Conservation (phyloP, 805 yeast species). For the Kuraishia cidri region DNA sequence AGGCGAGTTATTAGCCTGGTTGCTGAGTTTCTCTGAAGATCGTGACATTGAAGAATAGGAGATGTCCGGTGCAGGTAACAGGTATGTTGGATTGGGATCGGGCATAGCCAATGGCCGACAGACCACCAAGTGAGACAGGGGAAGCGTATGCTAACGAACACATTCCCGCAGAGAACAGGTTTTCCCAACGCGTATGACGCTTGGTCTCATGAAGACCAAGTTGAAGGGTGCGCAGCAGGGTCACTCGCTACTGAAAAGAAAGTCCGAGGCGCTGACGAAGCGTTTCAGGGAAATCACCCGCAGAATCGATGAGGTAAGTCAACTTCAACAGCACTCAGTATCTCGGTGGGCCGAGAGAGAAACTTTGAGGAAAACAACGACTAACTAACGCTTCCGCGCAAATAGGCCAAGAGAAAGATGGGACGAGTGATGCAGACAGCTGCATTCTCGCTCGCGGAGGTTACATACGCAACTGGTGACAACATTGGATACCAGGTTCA, state of each 20-base stretch:
- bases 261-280: slow-evolving; percentile 94
- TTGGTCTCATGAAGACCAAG: slow-evolving; percentile 89
- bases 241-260: slow-evolving; percentile 85
- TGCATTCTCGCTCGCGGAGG: slow-evolving; percentile 94
- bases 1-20: too few species aligned
- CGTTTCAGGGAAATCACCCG: slow-evolving; percentile 93
- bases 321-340: too few species aligned
- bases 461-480: slow-evolving; percentile 95
- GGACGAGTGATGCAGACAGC: slow-evolving; percentile 98
- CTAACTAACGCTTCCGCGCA: slow-evolving; percentile 5
- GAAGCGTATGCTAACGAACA: too few species aligned
- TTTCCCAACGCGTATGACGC: slow-evolving; percentile 96
- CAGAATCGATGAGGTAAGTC: slow-evolving; percentile 71
- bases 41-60: too few species aligned
- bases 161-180: slow-evolving; percentile 96
- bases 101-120: too few species aligned
- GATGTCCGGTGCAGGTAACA: too few species aligned
- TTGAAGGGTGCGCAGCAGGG: slow-evolving; percentile 97
- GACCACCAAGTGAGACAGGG: too few species aligned
- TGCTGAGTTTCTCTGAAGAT: too few species aligned
- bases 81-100: too few species aligned
- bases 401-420: slow-evolving; percentile 88
- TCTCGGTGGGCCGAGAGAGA: not conserved
- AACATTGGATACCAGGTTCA: slow-evolving; percentile 93
- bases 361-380: too few species aligned